phyloP scores from a whole-genome alignment of 495 filamentous ascomycete genomes.

The Chaetomium fimeti region DNA sequence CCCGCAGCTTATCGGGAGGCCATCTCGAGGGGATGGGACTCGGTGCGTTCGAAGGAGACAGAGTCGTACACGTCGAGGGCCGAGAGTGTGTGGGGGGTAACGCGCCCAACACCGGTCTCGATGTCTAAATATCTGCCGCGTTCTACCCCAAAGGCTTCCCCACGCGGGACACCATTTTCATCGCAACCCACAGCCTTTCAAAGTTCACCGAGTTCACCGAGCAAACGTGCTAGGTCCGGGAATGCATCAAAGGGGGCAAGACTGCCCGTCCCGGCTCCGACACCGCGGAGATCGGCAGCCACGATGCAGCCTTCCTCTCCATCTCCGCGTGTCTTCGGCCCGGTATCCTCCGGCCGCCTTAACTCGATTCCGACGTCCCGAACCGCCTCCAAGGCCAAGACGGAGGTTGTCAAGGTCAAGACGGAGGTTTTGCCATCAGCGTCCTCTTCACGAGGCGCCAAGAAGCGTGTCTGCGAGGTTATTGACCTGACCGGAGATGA shows the following conservation, averaged over 20 bases:
- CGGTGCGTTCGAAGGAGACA: neutral
- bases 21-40: neutral
- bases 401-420: conserved; percentile 5
- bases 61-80: neutral
- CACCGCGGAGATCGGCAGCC: neutral
- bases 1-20: neutral
- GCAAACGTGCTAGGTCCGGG: neutral
- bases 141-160: neutral
- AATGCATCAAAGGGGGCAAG: neutral
- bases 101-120: neutral
- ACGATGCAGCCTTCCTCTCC: neutral
- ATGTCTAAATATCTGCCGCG: neutral
- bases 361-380: neutral
- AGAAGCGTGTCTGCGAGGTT: conserved; percentile 13
- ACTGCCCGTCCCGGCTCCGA: neutral
- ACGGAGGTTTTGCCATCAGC: neutral
- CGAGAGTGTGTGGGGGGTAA: too few relatives aligned
- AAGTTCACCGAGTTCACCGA: neutral
- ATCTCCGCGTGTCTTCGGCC: neutral
- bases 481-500: conserved; percentile 27
- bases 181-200: neutral
- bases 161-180: neutral
- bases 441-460: neutral
- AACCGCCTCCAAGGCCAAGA: neutral
- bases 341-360: conserved; percentile 9